Evolutionary conservation across 805 yeast species (phyloP).

Genomic region (Debaryomyces tyrocola): DNA sequence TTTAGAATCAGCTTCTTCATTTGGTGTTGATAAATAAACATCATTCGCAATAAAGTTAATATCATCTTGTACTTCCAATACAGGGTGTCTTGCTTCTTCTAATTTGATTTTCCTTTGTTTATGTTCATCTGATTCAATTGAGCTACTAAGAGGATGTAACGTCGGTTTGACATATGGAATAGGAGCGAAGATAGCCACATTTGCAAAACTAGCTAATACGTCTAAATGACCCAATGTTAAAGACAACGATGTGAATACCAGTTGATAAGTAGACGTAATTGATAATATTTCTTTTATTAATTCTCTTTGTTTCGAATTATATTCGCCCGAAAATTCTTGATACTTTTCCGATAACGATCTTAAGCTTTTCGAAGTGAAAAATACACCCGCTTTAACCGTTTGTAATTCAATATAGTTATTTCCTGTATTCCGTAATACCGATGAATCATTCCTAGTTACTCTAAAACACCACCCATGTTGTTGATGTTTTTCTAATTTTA

Average conservation of each 20-base stretch:
- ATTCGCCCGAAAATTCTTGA: constrained; percentile 59
- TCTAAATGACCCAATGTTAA: constrained; percentile 71
- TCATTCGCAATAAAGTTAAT: constrained; percentile 90
- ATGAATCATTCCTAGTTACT: constrained; percentile 86
- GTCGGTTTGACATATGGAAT: constrained; percentile 75
- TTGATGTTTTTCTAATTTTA: constrained; percentile 85
- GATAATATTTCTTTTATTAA: constrained; percentile 81
- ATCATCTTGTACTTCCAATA: constrained; percentile 90
- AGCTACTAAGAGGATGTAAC: constrained; percentile 53
- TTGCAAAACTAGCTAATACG: constrained; percentile 83
- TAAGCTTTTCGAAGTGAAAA: constrained; percentile 74
- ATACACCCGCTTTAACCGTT: constrained; percentile 94
- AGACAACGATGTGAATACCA: constrained; percentile 71
- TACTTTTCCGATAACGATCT: constrained; percentile 60
- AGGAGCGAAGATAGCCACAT: constrained; percentile 75
- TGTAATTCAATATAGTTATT: constrained; percentile 73
- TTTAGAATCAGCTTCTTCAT: constrained; percentile 19
- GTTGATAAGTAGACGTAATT: constrained; percentile 78
- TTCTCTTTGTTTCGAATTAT: constrained; percentile 71
- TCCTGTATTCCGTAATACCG: constrained; percentile 60
- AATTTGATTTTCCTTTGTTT: constrained; percentile 51
- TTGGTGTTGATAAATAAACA: constrained; percentile 53
- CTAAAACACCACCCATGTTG: constrained; percentile 94
- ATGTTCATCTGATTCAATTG: constrained; percentile 19
- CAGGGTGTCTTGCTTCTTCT: constrained; percentile 88